Base-by-base conservation (phyloP, 2,329 filamentous ascomycete species). In the Daldinia sp. region DNA sequence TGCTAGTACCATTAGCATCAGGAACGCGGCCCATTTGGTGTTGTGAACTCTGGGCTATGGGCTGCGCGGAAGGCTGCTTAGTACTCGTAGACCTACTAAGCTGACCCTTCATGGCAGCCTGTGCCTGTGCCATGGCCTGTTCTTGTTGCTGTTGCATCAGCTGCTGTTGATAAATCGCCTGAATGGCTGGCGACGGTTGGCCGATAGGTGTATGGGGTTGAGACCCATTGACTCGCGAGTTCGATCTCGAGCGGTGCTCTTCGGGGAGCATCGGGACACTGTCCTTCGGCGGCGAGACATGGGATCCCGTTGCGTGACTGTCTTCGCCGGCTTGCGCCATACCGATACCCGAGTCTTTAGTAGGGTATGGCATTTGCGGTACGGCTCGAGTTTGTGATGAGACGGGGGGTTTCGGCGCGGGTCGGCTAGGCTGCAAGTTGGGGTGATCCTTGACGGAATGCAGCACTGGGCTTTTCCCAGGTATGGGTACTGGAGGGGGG, bases 321-420 rank as follows among this genome's bases (percentile, higher is more conserved):
- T 91, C 88, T 61, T 89, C 87, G 50, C 79, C 77, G 41, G 83
- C 79, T 67, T 86, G 84, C 27, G 83, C 80, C 78, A 90, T 85
- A 68, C 83, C 85, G 70, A 89, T 88, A 35, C 83, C 87, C 21
- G 87, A 88, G 72, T 90, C 87, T 73, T 85, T 91, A 58, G 80
- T 80, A 43, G 78, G 76, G 72, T 86, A 86, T 17, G 85, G 83
- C 19, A 83, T 80, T 23, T 85, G 81, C 23, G 87, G 84, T 34
- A 84, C 83, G 51, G 83, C 77, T 72, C 88, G 82, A 48, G 83
- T 81, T 32, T 86, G 84, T 68, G 87, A 79, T 70, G 82, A 83
- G 73, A 84, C 85, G 50, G 94, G 95, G n/a, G 94, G 92, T 77
- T 91, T 92, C 52, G 94, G 95, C 45, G 94, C 93, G 56, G 93